Evolutionary conservation across 345 rosid genomes (phyloP).

Genomic region (Toxicodendron radicans): DNA sequence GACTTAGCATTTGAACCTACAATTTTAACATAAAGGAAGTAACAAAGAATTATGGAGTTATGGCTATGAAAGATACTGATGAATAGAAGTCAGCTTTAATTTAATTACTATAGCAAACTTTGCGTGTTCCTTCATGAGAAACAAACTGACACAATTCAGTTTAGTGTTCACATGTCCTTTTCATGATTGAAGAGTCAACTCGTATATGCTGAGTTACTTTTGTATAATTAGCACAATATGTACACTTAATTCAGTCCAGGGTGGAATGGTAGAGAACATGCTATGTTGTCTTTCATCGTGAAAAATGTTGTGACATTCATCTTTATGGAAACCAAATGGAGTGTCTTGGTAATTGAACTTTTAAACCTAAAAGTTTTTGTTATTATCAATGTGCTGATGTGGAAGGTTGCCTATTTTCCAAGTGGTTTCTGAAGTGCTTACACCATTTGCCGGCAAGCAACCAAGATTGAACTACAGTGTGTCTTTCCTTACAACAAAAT

Average conservation of each 20-base stretch:
- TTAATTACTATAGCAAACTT: not conserved
- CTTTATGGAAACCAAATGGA: not conserved
- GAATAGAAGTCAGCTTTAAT: not conserved
- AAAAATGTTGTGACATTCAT: not conserved
- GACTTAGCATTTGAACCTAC: not conserved
- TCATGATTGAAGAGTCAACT: not conserved
- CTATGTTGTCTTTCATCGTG: not conserved
- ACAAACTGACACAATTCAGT: not conserved
- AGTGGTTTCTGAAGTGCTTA: slow-evolving; percentile 35
- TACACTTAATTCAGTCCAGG: not conserved
- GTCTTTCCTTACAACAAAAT: slow-evolving; percentile 18
- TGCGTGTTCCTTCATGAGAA: not conserved
- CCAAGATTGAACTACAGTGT: slow-evolving; percentile 32
- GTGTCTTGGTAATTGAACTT: not conserved
- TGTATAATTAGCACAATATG: too few species aligned
- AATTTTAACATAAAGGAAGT: not conserved
- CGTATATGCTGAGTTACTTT: not conserved
- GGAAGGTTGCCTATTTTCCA: slow-evolving; percentile 53
- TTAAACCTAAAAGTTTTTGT: not conserved
- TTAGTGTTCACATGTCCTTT: not conserved
- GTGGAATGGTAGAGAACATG: not conserved
- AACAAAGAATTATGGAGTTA: not conserved
- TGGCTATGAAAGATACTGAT: not conserved
- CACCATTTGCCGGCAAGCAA: slow-evolving; percentile 64
- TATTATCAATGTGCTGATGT: not conserved